These are phyloP conservation scores for Fusarium humuli DNA, from an alignment of 2,329 filamentous ascomycete species.

Conservation along the genomic window DNA sequence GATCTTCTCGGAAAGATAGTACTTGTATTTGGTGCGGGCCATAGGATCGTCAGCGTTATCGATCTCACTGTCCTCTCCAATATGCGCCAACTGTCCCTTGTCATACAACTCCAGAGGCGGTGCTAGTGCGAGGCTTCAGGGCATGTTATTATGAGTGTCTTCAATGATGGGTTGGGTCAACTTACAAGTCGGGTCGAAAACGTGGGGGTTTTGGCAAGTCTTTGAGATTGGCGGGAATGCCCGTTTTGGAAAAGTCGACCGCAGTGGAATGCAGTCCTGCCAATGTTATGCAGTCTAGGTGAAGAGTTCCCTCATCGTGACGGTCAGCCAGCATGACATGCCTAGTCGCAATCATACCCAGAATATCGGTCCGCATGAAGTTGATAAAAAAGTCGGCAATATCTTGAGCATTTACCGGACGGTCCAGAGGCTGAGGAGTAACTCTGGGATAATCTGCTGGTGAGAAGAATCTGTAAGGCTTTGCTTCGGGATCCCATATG, in stretches of 20 bases:
- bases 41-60: slow-evolving; percentile 58
- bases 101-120: slow-evolving; percentile 60
- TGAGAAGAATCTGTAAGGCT: slow-evolving; percentile 55
- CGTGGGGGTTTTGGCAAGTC: slow-evolving; percentile 55
- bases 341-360: slow-evolving; percentile 72
- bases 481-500: slow-evolving; percentile 73
- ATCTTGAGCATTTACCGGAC: slow-evolving; percentile 69
- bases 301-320: slow-evolving; percentile 60
- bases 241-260: slow-evolving; percentile 82
- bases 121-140: slow-evolving; percentile 58
- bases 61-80: slow-evolving; percentile 50
- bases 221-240: slow-evolving; percentile 65
- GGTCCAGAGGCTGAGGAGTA: slow-evolving; percentile 67
- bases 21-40: slow-evolving; percentile 60
- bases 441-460: slow-evolving; percentile 78
- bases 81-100: slow-evolving; percentile 53
- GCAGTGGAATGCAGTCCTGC: slow-evolving; percentile 76
- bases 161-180: not conserved
- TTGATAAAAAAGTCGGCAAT: slow-evolving; percentile 86
- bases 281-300: slow-evolving; percentile 64
- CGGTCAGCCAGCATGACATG: slow-evolving; percentile 76
- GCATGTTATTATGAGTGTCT: not conserved
- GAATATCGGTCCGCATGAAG: slow-evolving; percentile 75
- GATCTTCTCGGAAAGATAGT: slow-evolving; percentile 75
- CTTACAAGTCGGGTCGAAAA: slow-evolving; percentile 68